Percentiles rank a stretch among this genome's conserved stretches.
phyloP scores from a whole-genome alignment of 495 filamentous ascomycete species.

The Letharia lupina region DNA sequence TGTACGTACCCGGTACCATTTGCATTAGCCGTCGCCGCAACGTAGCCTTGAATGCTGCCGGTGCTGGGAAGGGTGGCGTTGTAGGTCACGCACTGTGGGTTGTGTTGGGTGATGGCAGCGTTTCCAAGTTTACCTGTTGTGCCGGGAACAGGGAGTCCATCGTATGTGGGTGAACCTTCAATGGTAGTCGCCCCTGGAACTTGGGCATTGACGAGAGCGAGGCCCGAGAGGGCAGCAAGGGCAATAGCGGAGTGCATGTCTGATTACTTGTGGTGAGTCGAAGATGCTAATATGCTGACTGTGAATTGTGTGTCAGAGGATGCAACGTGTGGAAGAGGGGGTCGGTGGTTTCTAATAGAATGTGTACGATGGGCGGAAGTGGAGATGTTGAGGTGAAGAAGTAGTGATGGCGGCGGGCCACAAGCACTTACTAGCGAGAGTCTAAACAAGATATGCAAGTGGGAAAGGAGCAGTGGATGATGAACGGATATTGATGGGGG shows the following conservation, averaged over 20 bases:
- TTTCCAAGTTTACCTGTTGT: conserved; percentile 37
- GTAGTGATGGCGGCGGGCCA: not conserved
- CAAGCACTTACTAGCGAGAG: conserved; percentile 1
- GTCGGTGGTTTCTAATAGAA: not conserved
- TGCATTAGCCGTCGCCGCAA: conserved; percentile 46
- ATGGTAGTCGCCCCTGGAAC: conserved; percentile 17
- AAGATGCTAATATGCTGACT: conserved; percentile 4
- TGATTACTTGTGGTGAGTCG: not conserved
- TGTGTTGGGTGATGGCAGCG: conserved; percentile 51
- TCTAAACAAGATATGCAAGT: not conserved
- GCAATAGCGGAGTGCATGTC: conserved; percentile 37
- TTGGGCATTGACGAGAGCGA: conserved; percentile 38
- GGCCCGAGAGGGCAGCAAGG: conserved; percentile 35
- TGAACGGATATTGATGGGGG: not conserved
- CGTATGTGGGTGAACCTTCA: conserved; percentile 28
- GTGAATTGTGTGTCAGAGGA: not conserved
- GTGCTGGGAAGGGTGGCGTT: conserved; percentile 51
- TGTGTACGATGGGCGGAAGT: not conserved
- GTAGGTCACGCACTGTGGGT: conserved; percentile 52
- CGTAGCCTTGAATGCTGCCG: conserved; percentile 51
- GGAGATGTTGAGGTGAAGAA: not conserved
- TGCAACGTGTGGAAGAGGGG: not conserved
- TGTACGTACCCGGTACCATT: conserved; percentile 45
- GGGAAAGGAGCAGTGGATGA: not conserved
- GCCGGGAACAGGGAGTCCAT: conserved; percentile 24